Base-by-base conservation (phyloP, 345 rosid species). In the Euphorbia peplus region DNA sequence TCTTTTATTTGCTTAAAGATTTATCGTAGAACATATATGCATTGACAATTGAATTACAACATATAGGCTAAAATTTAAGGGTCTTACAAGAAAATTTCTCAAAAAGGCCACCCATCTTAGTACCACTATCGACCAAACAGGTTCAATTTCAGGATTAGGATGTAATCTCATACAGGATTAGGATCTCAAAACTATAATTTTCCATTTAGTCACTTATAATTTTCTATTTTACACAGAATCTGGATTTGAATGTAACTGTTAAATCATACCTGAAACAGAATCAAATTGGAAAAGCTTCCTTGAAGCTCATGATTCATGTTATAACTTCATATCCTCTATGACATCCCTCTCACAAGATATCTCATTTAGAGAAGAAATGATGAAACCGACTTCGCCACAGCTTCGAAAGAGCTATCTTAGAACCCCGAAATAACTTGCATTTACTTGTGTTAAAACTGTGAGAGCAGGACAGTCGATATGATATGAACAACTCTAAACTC, bases 211-310 rank as follows among this genome's bases (percentile, higher is more conserved):
- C 47, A 10, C 9, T 42, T 41, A 5, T 22, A 62, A 41, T 28
- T 19, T n/a, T 19, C 16, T 37, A 21, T 60, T 37, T 60, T 1
- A n/a, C 21, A 12, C 32, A 42, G 48, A 61, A 22, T 24, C 48
- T 60, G 64, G 64, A 37, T 25, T n/a, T 37, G 4, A 3, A 37
- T n/a, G 18, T 15, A 35, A 37, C 0, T n/a, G 46, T 18, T 61
- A 48, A 19, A 32, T 59, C 51, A 22, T 39, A 12, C 47, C 66
- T 63, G 35, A 29, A 63, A 0, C 65, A 42, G 53, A 59, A 59
- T 59, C 19, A 8, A 30, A 39, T 21, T 39, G 8, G 9, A 5
- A 37, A 14, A 4, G 37, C 48, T 60, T 10, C 6, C 64, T 39
- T 37, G 3, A 5, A 6, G 25, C 42, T 32, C 24, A 28, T 18